Base-by-base conservation (phyloP, 208 protist genomes). In the Crithidia mellificae region DNA sequence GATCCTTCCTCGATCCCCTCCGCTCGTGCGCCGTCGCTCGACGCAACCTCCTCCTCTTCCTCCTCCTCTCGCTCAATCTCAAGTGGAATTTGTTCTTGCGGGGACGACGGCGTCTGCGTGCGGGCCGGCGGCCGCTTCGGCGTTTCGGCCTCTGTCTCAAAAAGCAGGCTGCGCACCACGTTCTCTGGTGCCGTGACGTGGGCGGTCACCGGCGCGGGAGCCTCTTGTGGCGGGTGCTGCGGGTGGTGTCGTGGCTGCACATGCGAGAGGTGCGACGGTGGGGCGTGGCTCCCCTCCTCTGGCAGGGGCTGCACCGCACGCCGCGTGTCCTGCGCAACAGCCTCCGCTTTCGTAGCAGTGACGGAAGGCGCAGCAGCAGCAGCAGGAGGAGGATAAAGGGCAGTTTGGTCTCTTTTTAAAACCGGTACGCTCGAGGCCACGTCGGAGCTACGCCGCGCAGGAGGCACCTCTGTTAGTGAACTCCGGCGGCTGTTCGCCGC, bases 131-230 rank as follows among this genome's bases (percentile, higher is more conserved):
- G 39, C 22, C 43, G 22, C n/a, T 51, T 22, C 29, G 29, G 43
- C 29, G 30, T 49, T 14, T 34, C 49, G 11, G 1, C 25, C 7
- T 58, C 55, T 17, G 20, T 46, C 9, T 75, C 62, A 49, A 75
- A 75, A 12, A 63, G 36, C 12, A 75, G 36, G 32, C 62, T 63
- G 24, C 62, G 61, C 44, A 30, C 25, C 2, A 75, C 69, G 25
- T 38, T 53, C 29, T 63, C 44, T 12, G 56, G 32, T 17, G 57
- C 56, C n/a, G n/a, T n/a, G n/a, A n/a, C n/a, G n/a, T n/a, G n/a
- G n/a, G 2, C 51, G 7, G 14, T 39, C 3, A 30, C 5, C 22
- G 46, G 20, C 46, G 46, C 17, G 3, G 22, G 27, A 15, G 27
- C 50, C 17, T 54, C 12, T 14, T 29, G 38, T 22, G 17, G 36